phyloP scores from a whole-genome alignment of 2,329 filamentous ascomycete species.

The Penicillium sp. region DNA sequence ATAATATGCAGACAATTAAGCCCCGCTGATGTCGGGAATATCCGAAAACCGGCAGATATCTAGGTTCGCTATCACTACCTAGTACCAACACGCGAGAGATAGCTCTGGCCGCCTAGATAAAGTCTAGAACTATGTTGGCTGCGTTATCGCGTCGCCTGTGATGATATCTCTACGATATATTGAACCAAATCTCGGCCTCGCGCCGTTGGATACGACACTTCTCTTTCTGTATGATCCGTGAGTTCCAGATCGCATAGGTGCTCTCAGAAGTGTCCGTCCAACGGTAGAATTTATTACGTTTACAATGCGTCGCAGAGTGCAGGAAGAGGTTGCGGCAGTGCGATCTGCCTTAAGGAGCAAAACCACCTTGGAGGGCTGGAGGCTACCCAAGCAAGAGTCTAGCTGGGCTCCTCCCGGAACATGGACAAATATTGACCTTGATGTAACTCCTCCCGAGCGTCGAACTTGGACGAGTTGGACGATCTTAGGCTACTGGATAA shows the following conservation, averaged over 20 bases:
- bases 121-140: no score
- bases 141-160: no score
- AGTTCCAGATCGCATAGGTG: background rate
- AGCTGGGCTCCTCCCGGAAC: constrained; percentile 4
- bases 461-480: constrained; percentile 3
- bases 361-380: background rate
- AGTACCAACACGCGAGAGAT: background rate
- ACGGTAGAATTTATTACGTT: background rate
- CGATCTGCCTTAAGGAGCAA: background rate
- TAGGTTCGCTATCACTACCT: background rate
- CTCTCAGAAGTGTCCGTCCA: background rate
- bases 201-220: background rate
- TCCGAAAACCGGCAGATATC: background rate
- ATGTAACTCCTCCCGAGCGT: constrained; percentile 5
- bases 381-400: constrained; percentile 1
- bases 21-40: background rate
- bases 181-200: background rate
- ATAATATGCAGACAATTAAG: background rate
- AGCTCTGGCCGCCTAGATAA: no score
- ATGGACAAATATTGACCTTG: constrained; percentile 8
- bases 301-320: background rate
- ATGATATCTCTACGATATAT: background rate
- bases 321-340: background rate
- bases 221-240: background rate
- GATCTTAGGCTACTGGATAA: constrained; percentile 5